Evolutionary conservation across 2,329 filamentous ascomycete species (phyloP), one percentile per base, ranked within the genome.

Genomic region (Calonectria naviculata): DNA sequence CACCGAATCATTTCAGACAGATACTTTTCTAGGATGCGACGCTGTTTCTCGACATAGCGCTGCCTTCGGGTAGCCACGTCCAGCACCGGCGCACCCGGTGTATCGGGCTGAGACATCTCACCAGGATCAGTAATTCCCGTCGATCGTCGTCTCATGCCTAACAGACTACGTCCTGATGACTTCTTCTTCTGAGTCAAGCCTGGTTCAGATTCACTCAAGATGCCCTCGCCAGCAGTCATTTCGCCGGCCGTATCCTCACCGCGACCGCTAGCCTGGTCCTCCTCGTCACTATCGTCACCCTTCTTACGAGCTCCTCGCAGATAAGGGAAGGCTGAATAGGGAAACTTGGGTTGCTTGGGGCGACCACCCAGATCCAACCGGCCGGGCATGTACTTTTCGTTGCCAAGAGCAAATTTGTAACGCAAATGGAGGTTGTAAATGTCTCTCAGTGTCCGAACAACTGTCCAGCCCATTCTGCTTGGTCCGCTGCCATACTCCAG

Each of bases 391-490:
- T 96, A 94, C 76, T 94, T 95, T 75, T 97, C 94, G 71, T 95
- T 95, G 71, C 93, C 92, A 70, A 94, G 90, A 70, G 95, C 93
- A 65, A 97, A 87, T 81, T 97, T 97, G 88, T 98, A 99, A 77
- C 97, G 95, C 79, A 95, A 87, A 83, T 99, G 97, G 41, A 99
- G 87, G 78, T 98, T 97, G 76, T 94, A 91, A 77, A 99, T 98
- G 80, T 99, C 97, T 76, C 91, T 89, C 44, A 98, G 89, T 12
- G 94, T 95, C 65, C 97, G 90, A 78, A 95, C 92, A 70, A 99
- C 94, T 21, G 94, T 93, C 97, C 97, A 99, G 80, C 94, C 94
- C 97, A 99, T 98, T 68, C 97, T 90, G 66, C 96, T 98, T 67
- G 97, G 91, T 0, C 97, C 97, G 80, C 94, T 98, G 17, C 97